These are phyloP conservation scores for Lodderomyces metapsilosis DNA, from an alignment of 1,139 yeast genomes.

Conservation along the genomic window DNA sequence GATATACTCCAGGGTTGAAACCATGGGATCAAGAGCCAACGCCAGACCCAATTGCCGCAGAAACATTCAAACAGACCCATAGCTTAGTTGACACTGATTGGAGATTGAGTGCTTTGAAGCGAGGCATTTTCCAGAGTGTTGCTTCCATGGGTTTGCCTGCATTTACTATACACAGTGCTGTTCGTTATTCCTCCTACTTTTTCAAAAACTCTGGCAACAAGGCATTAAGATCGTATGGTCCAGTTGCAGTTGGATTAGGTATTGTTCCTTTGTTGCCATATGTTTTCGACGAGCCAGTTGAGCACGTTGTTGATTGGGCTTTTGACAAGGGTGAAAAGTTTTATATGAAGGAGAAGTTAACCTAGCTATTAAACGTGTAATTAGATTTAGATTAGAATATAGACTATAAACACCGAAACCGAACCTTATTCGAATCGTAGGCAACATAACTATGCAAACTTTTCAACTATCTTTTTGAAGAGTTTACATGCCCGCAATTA, in stretches of 20 bases:
- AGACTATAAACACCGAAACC: no score
- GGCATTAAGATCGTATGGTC: constrained; percentile 61
- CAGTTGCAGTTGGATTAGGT: constrained; percentile 73
- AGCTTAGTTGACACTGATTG: constrained; percentile 54
- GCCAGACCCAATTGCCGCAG: constrained; percentile 40
- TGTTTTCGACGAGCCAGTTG: constrained; percentile 81
- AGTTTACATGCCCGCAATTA: constrained; percentile 69
- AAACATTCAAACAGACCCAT: constrained; percentile 25
- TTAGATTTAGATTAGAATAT: constrained; percentile 1
- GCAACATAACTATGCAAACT: no score
- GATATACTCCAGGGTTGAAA: constrained; percentile 57
- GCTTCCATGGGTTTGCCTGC: constrained; percentile 91
- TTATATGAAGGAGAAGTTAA: constrained; percentile 18
- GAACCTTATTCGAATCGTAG: no score
- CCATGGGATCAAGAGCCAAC: constrained; percentile 63
- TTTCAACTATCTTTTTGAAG: constrained; percentile 50
- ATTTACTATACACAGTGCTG: constrained; percentile 78
- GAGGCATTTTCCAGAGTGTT: constrained; percentile 75
- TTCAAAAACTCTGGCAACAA: constrained; percentile 45
- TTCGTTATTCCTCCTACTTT: constrained; percentile 62
- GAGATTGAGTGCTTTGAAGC: constrained; percentile 61
- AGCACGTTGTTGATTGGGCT: constrained; percentile 60
- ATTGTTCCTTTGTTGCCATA: constrained; percentile 79
- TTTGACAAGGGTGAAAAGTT: constrained; percentile 58
- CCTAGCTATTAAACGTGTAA: neutral